These are phyloP conservation scores for Boletus sensibilis DNA, from an alignment of 768 basidiomycete species.

Conservation along the genomic window DNA sequence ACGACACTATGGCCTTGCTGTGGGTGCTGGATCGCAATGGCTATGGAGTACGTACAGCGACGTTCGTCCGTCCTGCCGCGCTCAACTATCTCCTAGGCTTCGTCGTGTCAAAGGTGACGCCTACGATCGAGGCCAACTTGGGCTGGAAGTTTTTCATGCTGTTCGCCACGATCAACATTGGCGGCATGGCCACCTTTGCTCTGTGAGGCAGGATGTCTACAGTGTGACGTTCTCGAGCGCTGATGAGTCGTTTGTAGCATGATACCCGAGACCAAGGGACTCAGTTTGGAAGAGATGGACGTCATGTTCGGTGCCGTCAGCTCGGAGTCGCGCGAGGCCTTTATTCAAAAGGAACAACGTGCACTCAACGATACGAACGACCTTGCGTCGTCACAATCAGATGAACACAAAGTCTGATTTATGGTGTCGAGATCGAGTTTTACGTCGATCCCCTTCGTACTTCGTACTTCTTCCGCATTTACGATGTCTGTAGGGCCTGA, in stretches of 20 bases:
- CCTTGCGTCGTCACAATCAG: background rate
- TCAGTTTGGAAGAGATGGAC: conserved; percentile 55
- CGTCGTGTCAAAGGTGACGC: conserved; percentile 70
- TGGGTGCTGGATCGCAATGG: conserved; percentile 81
- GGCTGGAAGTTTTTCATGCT: conserved; percentile 77
- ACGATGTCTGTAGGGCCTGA: background rate
- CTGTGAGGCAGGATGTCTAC: conserved; percentile 39
- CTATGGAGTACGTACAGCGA: conserved; percentile 58
- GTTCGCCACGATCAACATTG: conserved; percentile 74
- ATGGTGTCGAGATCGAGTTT: background rate
- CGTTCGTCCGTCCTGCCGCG: background rate
- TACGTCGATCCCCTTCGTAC: too few species aligned
- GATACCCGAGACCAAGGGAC: conserved; percentile 64
- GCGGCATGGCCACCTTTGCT: conserved; percentile 66
- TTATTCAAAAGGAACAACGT: conserved; percentile 49
- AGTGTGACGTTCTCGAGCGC: background rate
- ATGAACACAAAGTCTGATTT: conserved; percentile 7
- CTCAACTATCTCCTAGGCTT: conserved; percentile 47
- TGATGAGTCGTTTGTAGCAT: conserved; percentile 33
- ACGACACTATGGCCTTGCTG: conserved; percentile 73
- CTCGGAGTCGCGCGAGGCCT: conserved; percentile 49
- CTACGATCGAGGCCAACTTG: conserved; percentile 55
- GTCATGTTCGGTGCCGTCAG: conserved; percentile 58
- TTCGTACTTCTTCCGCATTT: too few species aligned
- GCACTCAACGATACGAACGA: conserved; percentile 13